Evolutionary conservation across 352 stramenopile species (phyloP).

Genomic region (Phytopythium vexans): DNA sequence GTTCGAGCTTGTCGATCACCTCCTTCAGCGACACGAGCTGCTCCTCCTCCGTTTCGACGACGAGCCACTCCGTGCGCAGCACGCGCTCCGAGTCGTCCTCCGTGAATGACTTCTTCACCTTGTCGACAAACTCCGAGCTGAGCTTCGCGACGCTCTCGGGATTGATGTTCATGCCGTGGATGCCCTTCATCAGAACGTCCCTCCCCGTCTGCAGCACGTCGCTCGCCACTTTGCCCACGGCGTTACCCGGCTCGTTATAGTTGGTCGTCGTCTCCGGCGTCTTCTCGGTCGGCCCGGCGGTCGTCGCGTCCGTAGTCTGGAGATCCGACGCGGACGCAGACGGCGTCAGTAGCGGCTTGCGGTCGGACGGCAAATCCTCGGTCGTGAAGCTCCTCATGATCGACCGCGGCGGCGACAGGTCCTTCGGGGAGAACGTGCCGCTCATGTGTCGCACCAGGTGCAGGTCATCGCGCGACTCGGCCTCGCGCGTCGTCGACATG

Average conservation of each 20-base stretch:
- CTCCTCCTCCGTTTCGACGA: constrained; percentile 79
- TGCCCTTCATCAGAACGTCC: constrained; percentile 51
- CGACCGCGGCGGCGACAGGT: constrained; percentile 10
- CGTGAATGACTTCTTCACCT: constrained; percentile 67
- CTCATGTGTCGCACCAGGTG: constrained; percentile 35
- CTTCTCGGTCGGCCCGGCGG: constrained; percentile 7
- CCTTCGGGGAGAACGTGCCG: constrained; percentile 44
- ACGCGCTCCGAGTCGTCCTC: constrained; percentile 71
- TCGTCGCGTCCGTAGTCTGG: not conserved
- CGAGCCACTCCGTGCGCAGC: constrained; percentile 63
- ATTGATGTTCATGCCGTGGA: constrained; percentile 55
- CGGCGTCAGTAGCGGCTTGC: constrained; percentile 44
- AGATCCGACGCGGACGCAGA: constrained; percentile 4
- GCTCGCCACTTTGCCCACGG: constrained; percentile 10
- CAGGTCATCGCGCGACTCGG: constrained; percentile 45
- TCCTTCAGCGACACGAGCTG: constrained; percentile 60
- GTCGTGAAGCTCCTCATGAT: constrained; percentile 72
- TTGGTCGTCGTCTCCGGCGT: constrained; percentile 19
- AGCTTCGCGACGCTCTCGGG: constrained; percentile 45
- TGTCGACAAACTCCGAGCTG: constrained; percentile 46
- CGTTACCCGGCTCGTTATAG: not conserved
- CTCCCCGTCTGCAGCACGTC: constrained; percentile 59
- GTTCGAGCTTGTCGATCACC: constrained; percentile 59
- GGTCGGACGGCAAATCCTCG: constrained; percentile 56
- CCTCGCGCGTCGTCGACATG: constrained; percentile 12